Evolutionary conservation across 345 rosid species (phyloP).

Genomic region (Euphorbia pulcherrima): DNA sequence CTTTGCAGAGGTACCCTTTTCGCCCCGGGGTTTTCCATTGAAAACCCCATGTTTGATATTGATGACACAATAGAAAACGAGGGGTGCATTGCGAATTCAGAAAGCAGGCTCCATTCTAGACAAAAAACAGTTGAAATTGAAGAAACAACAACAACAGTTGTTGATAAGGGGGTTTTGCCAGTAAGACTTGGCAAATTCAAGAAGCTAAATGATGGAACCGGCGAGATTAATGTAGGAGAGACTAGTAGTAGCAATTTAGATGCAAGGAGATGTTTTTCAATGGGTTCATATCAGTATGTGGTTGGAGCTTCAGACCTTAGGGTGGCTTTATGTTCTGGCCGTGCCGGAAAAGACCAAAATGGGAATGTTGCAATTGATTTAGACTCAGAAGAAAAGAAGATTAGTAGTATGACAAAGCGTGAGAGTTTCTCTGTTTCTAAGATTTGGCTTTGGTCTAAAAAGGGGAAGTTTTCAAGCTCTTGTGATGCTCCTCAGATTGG

Average conservation of each 20-base stretch:
- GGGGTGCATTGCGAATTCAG: constrained; percentile 17
- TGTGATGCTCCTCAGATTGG: constrained; percentile 22
- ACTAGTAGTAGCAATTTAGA: constrained; percentile 34
- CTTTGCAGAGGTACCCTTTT: constrained; percentile 30
- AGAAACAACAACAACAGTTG: constrained; percentile 16
- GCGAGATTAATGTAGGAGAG: constrained; percentile 22
- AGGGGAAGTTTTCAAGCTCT: constrained; percentile 23
- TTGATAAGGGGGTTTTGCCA: constrained; percentile 23
- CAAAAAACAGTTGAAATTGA: constrained; percentile 27
- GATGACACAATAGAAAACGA: constrained; percentile 26
- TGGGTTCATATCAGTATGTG: constrained; percentile 34
- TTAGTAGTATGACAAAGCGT: constrained; percentile 16
- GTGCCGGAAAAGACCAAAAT: neutral
- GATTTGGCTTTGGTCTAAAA: constrained; percentile 33
- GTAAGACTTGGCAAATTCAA: constrained; percentile 35
- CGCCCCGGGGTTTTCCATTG: constrained; percentile 23
- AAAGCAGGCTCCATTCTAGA: constrained; percentile 9
- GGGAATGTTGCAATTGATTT: constrained; percentile 13
- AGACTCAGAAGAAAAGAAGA: constrained; percentile 25
- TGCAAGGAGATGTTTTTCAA: constrained; percentile 33
- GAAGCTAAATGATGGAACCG: constrained; percentile 18
- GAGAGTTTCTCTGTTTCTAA: constrained; percentile 32
- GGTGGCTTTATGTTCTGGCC: constrained; percentile 21
- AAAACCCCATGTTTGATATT: constrained; percentile 28
- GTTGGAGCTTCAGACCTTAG: constrained; percentile 26